Conservation (phyloP, 805 yeast genomes). For the Schwanniomyces pseudopolymorphus region DNA sequence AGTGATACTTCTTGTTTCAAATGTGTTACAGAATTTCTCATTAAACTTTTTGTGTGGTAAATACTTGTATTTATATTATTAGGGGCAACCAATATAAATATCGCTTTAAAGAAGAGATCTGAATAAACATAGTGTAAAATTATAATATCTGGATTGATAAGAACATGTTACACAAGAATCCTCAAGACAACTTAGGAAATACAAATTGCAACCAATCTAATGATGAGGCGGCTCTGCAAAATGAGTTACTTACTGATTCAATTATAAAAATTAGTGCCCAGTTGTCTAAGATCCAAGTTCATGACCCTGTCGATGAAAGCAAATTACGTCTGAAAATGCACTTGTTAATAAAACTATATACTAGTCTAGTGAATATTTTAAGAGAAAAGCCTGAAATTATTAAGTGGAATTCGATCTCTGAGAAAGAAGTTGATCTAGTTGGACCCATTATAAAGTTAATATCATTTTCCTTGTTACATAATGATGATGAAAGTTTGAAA, state of each 20-base stretch:
- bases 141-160: too few relatives aligned
- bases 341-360: not conserved
- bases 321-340: not conserved
- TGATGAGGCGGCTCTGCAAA: not conserved
- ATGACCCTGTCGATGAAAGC: not conserved
- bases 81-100: not conserved
- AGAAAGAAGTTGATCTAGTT: slow-evolving; percentile 4
- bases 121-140: too few relatives aligned
- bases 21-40: not conserved
- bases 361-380: not conserved
- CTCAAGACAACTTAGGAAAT: not conserved
- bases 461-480: not conserved
- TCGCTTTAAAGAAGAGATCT: not conserved
- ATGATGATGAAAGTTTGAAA: not conserved
- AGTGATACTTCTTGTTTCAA: too few relatives aligned
- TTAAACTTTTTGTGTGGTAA: not conserved
- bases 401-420: not conserved
- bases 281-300: not conserved
- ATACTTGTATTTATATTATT: not conserved
- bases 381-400: not conserved
- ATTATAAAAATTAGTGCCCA: not conserved
- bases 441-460: slow-evolving; percentile 6
- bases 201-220: not conserved
- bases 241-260: not conserved
- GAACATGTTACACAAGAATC: not conserved